Conservation (phyloP, 495 filamentous ascomycete genomes). For the Podospora fimiseda region DNA sequence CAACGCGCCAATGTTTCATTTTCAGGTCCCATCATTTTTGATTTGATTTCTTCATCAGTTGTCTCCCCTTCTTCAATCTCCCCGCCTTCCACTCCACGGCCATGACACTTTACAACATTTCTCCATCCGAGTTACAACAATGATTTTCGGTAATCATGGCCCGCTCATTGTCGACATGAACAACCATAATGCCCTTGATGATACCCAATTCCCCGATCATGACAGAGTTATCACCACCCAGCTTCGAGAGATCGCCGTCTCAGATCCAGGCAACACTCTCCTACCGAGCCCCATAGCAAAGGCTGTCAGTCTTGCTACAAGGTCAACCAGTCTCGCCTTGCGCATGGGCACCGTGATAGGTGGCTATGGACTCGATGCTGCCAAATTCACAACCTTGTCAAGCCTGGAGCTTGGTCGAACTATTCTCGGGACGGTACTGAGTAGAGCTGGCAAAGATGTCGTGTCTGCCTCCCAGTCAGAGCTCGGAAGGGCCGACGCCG, state of each 20-base stretch:
- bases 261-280: constrained; percentile 49
- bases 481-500: constrained; percentile 53
- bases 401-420: constrained; percentile 62
- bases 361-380: constrained; percentile 57
- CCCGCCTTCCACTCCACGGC: too few species aligned
- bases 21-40: too few species aligned
- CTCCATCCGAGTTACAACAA: too few species aligned
- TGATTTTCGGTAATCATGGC: not conserved
- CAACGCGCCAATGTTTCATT: too few species aligned
- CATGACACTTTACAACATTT: too few species aligned
- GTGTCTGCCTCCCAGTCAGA: constrained; percentile 47
- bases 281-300: constrained; percentile 62
- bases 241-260: constrained; percentile 14
- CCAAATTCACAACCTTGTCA: constrained; percentile 61
- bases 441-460: constrained; percentile 63
- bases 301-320: constrained; percentile 61
- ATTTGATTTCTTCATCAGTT: too few species aligned
- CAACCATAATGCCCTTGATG: not conserved
- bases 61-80: too few species aligned
- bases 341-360: constrained; percentile 65
- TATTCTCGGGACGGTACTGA: constrained; percentile 60
- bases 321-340: constrained; percentile 62
- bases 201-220: constrained; percentile 11
- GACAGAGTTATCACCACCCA: constrained; percentile 8
- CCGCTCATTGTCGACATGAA: constrained; percentile 1